phyloP scores from a whole-genome alignment of 2,329 filamentous ascomycete species.

The Alternaria viburni region DNA sequence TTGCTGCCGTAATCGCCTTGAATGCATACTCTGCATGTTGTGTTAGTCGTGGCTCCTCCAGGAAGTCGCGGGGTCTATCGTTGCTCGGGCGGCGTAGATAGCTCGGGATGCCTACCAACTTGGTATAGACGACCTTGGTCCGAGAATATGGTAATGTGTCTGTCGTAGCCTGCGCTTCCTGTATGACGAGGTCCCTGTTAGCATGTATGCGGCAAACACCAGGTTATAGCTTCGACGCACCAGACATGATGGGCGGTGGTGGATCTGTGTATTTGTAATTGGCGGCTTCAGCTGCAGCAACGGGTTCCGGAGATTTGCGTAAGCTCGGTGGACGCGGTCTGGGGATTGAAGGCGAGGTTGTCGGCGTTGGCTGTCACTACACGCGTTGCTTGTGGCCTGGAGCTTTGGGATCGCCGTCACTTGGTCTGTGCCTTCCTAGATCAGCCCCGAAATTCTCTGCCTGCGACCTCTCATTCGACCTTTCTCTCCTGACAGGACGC shows the following conservation, averaged over 20 bases:
- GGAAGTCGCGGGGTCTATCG: not conserved
- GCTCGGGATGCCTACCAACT: constrained; percentile 76
- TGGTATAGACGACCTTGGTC: constrained; percentile 98
- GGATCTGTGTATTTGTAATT: constrained; percentile 25
- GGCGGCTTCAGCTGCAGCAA: constrained; percentile 36
- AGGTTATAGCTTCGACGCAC: constrained; percentile 37
- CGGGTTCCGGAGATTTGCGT: constrained; percentile 36
- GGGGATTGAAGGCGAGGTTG: constrained; percentile 30
- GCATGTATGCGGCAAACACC: constrained; percentile 27
- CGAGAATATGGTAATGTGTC: constrained; percentile 99
- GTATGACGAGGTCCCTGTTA: constrained; percentile 35
- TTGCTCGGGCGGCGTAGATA: not conserved
- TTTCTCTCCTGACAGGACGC: constrained; percentile 29
- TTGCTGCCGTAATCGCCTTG: constrained; percentile 98
- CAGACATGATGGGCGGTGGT: constrained; percentile 49
- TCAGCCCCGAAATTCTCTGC: constrained; percentile 44
- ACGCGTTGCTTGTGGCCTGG: constrained; percentile 46
- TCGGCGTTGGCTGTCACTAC: constrained; percentile 30
- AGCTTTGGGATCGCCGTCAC: constrained; percentile 34
- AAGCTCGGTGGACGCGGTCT: constrained; percentile 33
- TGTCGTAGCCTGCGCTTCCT: constrained; percentile 76
- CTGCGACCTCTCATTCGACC: constrained; percentile 43
- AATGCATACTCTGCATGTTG: constrained; percentile 89
- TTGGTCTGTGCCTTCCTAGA: constrained; percentile 24
- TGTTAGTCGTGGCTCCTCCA: constrained; percentile 6